Percentiles rank a stretch among this genome's conserved stretches.
Evolutionary conservation across 208 protist genomes (phyloP).

Genomic region (Trypanosoma congolense): DNA sequence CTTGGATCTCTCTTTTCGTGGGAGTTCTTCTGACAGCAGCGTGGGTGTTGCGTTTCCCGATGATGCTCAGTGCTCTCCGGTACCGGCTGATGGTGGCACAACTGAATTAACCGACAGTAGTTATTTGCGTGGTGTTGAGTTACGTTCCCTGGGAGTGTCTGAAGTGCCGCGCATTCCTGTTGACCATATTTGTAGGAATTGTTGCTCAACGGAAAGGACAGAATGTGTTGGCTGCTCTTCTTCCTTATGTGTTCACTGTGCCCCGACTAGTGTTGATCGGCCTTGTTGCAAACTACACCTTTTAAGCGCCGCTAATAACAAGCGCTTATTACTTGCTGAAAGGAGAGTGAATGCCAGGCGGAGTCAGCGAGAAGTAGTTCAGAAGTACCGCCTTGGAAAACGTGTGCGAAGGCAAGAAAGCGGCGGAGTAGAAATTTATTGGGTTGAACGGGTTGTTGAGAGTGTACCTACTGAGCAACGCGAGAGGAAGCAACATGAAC

Average conservation of each 20-base stretch:
- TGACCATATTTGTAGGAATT: slow-evolving; percentile 30
- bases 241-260: slow-evolving; percentile 56
- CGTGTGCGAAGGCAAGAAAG: not conserved
- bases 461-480: too few relatives aligned
- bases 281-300: slow-evolving; percentile 15
- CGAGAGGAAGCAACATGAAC: too few relatives aligned
- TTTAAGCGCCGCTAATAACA: slow-evolving; percentile 5
- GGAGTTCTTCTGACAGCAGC: too few relatives aligned
- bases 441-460: not conserved
- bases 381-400: not conserved
- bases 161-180: slow-evolving; percentile 17
- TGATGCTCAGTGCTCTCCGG: too few relatives aligned
- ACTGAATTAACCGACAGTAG: too few relatives aligned
- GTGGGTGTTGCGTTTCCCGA: not conserved
- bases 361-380: not conserved
- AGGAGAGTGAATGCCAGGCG: not conserved
- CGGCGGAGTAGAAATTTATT: not conserved
- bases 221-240: slow-evolving; percentile 40
- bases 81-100: not conserved
- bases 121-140: too few relatives aligned
- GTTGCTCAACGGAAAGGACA: slow-evolving; percentile 39
- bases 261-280: slow-evolving; percentile 6
- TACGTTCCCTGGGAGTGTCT: not conserved
- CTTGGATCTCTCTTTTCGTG: too few relatives aligned
- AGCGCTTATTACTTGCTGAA: not conserved